Conservation (phyloP, 78 protist genomes). For the Monosiga brevicollis region DNA sequence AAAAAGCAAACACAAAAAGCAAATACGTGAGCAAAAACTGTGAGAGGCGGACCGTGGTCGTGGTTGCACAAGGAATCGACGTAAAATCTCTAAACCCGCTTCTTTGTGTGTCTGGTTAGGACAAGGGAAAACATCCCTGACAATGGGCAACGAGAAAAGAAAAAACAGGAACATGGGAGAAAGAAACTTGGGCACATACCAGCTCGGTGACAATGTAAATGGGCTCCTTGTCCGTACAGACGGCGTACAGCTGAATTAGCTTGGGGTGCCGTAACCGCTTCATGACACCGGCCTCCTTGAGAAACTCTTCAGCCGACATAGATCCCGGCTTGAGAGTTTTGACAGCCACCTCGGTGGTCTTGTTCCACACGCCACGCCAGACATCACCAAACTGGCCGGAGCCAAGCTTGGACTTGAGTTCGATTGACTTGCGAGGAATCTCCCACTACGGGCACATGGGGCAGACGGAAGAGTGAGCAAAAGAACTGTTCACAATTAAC, state of each 20-base stretch:
- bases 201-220: conserved; percentile 27
- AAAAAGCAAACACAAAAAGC: no score
- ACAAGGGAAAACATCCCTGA: no score
- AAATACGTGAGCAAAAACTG: no score
- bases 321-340: conserved; percentile 24
- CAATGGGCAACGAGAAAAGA: no score
- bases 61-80: no score
- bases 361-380: conserved; percentile 12
- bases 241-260: conserved; percentile 29
- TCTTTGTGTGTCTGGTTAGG: no score
- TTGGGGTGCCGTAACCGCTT: conserved; percentile 26
- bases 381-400: conserved; percentile 39
- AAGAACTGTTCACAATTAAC: background rate
- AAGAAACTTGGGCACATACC: no score
- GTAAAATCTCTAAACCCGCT: no score
- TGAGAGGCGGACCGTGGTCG: no score
- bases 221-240: conserved; percentile 35
- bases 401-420: conserved; percentile 16
- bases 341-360: conserved; percentile 21
- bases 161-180: no score
- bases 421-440: background rate
- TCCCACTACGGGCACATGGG: conserved; percentile 3
- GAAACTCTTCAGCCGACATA: conserved; percentile 23
- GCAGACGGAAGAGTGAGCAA: background rate
- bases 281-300: conserved; percentile 30